Base-by-base conservation (phyloP, 75 land plant species). In the Adiantum capillusveneris region DNA sequence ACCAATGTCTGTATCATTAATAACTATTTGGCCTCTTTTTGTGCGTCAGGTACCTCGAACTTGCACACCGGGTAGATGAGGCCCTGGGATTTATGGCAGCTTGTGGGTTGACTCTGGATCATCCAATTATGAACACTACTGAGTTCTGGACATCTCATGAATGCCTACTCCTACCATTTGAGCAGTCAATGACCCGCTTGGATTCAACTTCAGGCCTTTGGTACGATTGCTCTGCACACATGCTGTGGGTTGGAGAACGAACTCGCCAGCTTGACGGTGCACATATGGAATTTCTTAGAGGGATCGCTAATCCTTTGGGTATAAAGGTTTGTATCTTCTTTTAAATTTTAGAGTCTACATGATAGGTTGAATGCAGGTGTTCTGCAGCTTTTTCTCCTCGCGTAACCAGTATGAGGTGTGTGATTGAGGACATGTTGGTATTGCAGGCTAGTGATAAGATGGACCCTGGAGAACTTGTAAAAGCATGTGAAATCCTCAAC, bases 61-160 rank as follows among this genome's bases (percentile, higher is more conserved):
- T 85, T 37, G 88, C 88, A 13, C 58, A 79, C 52, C 58, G 88
- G 0, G 88, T 85, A 44, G 88, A 85, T 59, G 88, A 85, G 61
- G 86, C 88, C 18, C 41, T 85, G 17, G 88, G 88, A 11, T 85
- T 85, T 70, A 85, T 85, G 88, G 62, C 70, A 24, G 86, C 88
- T 7, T 74, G 84, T 31, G 87, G 87, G 48, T 60, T 84, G 11
- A 77, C 84, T 17, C 63, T 70, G 30, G 87, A 77, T 44, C 87
- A 84, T 58, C 84, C 87, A 6, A 58, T 81, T 44, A 84, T 81
- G 81, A 73, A 62, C 2, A 66, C 77, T 1, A 81, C 85, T 25
- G 86, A 83, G 50, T 83, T 83, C 67, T 86, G 87, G 87, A 86
- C 90, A 2, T 84, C 88, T 31, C 88, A 84, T 44, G 88, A 84